Evolutionary conservation across 2,329 filamentous ascomycete genomes (phyloP), one percentile per base, ranked within the genome.

Genomic region (Cercospora beticola): DNA sequence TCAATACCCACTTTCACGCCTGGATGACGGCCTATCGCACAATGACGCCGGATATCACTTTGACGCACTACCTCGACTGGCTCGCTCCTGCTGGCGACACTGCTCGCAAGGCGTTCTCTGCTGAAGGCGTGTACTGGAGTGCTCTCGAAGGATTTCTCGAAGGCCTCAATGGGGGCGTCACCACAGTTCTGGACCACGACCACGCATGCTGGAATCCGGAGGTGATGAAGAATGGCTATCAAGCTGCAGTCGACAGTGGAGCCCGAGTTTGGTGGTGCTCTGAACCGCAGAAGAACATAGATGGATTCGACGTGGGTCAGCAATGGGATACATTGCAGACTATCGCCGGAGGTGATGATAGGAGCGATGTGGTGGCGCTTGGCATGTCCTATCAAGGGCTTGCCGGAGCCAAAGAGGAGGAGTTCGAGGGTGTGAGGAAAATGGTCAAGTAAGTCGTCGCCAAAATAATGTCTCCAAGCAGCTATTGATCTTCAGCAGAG

Each of bases 11-110:
- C 40, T 33, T 70, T 43, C 85, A 87, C 69, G 81, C 82, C 0
- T 87, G 86, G 86, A 85, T 88, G 72, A 87, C 86, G 0, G 83
- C 80, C 9, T 82, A 83, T 72, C 86, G 85, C 72, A 87, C 86
- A 0, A 72, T 88, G 1, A 83, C 71, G 0, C 83, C 85, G 7
- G 86, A 88, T 71, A 83, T 83, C 0, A 84, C 80, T 0, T 75
- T 87, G 16, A 76, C 81, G 5, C 80, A 85, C 57, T 87, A 86
- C 74, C 80, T 86, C 43, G 62, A 64, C 36, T 80, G 81, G 8
- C 84, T 81, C 65, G 78, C 79, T 36, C 78, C 80, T 57, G 79
- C 71, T 7, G 79, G 64, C 18, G 58, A 67, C 9, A 5, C 74
- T 73, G 0, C 69, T 71, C 4, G 70, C 36, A 33, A 66, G 3